Conservation (phyloP, 1,284 basidiomycete species). For the Schizopora paradoxa region DNA sequence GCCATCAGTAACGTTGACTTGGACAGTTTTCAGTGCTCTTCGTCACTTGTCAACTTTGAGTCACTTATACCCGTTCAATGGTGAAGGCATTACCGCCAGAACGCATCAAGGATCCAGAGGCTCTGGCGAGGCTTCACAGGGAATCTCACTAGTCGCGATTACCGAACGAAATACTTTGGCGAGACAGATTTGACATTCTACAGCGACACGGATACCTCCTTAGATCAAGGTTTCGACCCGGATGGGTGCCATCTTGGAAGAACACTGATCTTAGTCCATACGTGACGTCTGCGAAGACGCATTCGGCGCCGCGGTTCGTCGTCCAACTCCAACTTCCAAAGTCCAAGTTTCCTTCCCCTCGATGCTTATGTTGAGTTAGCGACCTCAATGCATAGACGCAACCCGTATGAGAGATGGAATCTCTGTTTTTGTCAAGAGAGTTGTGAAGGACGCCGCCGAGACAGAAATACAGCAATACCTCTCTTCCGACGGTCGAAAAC, state of each 20-base stretch:
- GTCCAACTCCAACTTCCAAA: constrained; percentile 11
- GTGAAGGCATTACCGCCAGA: too few species aligned
- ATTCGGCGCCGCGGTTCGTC: neutral
- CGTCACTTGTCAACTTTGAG: too few species aligned
- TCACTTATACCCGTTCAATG: too few species aligned
- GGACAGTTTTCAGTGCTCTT: too few species aligned
- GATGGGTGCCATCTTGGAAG: constrained; percentile 27
- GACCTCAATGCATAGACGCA: constrained; percentile 24
- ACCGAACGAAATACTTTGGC: constrained; percentile 24
- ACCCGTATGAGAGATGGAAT: constrained; percentile 20
- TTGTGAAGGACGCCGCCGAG: constrained; percentile 21
- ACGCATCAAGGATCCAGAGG: too few species aligned
- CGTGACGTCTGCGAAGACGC: constrained; percentile 22
- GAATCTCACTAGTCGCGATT: too few species aligned
- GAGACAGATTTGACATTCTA: constrained; percentile 21
- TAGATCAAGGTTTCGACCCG: constrained; percentile 23
- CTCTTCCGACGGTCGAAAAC: constrained; percentile 15
- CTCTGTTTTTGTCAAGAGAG: constrained; percentile 21
- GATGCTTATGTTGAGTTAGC: neutral
- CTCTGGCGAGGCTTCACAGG: too few species aligned
- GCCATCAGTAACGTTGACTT: too few species aligned
- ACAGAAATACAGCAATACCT: constrained; percentile 21
- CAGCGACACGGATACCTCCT: constrained; percentile 24
- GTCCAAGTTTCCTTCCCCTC: neutral
- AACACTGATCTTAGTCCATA: constrained; percentile 12